phyloP scores from a whole-genome alignment of 768 basidiomycete genomes.

The Leccinum boreale region DNA sequence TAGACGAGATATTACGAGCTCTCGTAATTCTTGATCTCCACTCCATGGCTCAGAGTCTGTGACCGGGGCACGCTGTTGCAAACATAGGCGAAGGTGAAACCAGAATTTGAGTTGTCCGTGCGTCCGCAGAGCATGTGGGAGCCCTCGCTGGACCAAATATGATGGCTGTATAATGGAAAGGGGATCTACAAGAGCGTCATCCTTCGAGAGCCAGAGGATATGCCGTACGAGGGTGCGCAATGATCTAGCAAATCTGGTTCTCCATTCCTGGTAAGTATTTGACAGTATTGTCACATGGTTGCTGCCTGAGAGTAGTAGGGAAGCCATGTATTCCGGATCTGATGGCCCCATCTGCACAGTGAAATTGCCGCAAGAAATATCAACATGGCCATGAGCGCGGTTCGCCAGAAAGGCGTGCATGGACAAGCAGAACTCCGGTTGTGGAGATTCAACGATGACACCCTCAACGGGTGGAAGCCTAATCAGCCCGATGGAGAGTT shows the following conservation, averaged over 20 bases:
- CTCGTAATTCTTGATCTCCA: conserved; percentile 32
- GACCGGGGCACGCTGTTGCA: conserved; percentile 46
- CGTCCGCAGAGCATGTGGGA: conserved; percentile 62
- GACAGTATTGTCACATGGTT: conserved; percentile 12
- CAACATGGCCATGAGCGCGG: conserved; percentile 3
- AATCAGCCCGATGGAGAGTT: conserved; percentile 14
- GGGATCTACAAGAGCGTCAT: conserved; percentile 60
- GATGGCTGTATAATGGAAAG: conserved; percentile 83
- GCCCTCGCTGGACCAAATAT: conserved; percentile 73
- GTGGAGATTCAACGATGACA: background rate
- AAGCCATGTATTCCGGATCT: conserved; percentile 28
- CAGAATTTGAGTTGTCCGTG: conserved; percentile 74
- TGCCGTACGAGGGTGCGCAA: conserved; percentile 40
- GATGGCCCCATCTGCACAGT: conserved; percentile 26
- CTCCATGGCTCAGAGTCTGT: conserved; percentile 7
- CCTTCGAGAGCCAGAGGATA: conserved; percentile 48
- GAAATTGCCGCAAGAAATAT: conserved; percentile 23
- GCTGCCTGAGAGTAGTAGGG: conserved; percentile 12
- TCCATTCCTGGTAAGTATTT: conserved; percentile 28
- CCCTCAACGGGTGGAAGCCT: conserved; percentile 2
- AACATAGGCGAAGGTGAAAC: conserved; percentile 59
- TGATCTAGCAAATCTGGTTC: conserved; percentile 26
- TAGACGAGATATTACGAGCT: conserved; percentile 39
- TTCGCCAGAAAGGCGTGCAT: conserved; percentile 18
- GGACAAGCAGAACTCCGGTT: conserved; percentile 21